Evolutionary conservation across 2,329 filamentous ascomycete species (phyloP), one percentile per base, ranked within the genome.

Genomic region (Fusarium miscanthi): DNA sequence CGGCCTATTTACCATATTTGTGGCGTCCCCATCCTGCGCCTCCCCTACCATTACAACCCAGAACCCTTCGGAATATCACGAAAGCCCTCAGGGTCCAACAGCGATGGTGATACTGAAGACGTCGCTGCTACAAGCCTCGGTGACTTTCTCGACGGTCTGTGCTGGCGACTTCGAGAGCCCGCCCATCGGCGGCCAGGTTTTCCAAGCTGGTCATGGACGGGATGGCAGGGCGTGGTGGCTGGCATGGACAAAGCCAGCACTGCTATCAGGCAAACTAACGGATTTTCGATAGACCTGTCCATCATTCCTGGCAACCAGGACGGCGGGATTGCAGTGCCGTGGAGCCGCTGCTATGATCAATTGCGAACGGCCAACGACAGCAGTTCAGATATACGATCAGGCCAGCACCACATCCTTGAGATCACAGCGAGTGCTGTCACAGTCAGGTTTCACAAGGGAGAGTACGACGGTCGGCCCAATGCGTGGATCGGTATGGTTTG

Each of bases 211-310:
- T 25, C 41, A 4, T 43, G 41, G 41, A 43, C 41, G 12, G 41
- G 41, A 3, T 43, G 23, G 41, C 16, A 43, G 10, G 41, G 41
- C 3, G 23, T 19, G 3, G 41, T 25, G 6, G 7, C 41, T 43
- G 5, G 2, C 1, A 46, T 46, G 43, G 1, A 3, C 1, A 27
- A 21, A 9, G 3, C 4, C 0, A 21, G 11, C 11, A 9, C 0
- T 21, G 17, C 42, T 27, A 21, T 45, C 6, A 6, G 21, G 8
- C 43, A 46, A 30, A 1, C 8, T 14, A 6, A 30, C 4, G 43
- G 17, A 21, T 21, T 30, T 21, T 0, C 17, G 8, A 21, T 46
- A 30, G 25, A 46, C 5, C 6, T 21, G 3, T 30, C 43, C 12
- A 14, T 46, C 2, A 19, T 45, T 19, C 16, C 23, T 8, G 42